Percentiles rank a stretch among this genome's conserved stretches.
Evolutionary conservation across 495 filamentous ascomycete genomes (phyloP).

Genomic region (Parmelia sp.): DNA sequence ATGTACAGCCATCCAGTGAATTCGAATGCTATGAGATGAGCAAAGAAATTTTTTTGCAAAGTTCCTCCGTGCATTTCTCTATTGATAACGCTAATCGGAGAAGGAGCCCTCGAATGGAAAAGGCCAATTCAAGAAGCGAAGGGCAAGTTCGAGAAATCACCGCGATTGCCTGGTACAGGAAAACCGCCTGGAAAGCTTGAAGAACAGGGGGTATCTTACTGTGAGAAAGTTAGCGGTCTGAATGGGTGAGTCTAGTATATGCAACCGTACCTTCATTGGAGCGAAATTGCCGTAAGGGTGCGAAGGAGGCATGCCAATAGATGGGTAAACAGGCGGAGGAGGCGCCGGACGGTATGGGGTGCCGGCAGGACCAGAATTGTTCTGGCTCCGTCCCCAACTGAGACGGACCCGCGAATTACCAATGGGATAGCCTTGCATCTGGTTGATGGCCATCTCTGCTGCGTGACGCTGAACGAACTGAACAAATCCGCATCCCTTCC

Average conservation of each 20-base stretch:
- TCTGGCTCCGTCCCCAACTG: slow-evolving; percentile 96
- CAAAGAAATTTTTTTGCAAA: slow-evolving; percentile 24
- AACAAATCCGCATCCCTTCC: slow-evolving; percentile 98
- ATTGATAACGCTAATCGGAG: slow-evolving; percentile 34
- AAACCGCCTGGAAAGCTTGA: slow-evolving; percentile 23
- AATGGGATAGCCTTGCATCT: slow-evolving; percentile 99
- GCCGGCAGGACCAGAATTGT: slow-evolving; percentile 96
- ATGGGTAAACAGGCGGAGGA: slow-evolving; percentile 79
- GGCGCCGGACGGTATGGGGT: slow-evolving; percentile 96
- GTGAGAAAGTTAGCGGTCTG: slow-evolving; percentile 5
- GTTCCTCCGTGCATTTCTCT: slow-evolving; percentile 21
- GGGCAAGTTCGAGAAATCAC: slow-evolving; percentile 18
- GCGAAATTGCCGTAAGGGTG: slow-evolving; percentile 69
- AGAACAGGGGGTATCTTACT: slow-evolving; percentile 28
- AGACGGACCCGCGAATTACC: slow-evolving; percentile 97
- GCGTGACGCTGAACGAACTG: slow-evolving; percentile 99
- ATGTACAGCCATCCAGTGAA: slow-evolving; percentile 17
- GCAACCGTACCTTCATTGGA: slow-evolving; percentile 62
- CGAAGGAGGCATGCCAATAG: slow-evolving; percentile 72
- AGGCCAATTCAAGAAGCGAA: slow-evolving; percentile 27
- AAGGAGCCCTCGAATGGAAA: slow-evolving; percentile 33
- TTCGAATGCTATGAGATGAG: slow-evolving; percentile 21
- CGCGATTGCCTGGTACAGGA: slow-evolving; percentile 11
- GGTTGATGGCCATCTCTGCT: slow-evolving; percentile 99
- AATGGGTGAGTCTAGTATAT: not conserved